Conservation (phyloP, 345 rosid species). For the Eutrema heterophyllum region DNA sequence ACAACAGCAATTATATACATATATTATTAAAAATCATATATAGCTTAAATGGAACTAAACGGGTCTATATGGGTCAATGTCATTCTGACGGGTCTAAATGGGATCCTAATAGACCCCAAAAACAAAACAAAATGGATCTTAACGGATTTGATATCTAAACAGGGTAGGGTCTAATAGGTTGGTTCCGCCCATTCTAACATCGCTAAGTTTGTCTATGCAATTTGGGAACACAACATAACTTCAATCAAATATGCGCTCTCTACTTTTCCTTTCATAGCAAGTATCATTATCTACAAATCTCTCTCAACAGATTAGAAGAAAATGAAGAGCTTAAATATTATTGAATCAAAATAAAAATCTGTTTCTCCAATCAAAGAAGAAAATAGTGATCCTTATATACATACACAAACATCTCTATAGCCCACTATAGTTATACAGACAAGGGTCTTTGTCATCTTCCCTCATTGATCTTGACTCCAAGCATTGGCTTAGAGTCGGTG, state of each 20-base stretch:
- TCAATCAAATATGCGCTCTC: neutral
- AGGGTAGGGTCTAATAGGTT: too few species aligned
- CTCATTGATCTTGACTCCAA: constrained; percentile 14
- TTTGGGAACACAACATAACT: too few species aligned
- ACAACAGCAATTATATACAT: too few species aligned
- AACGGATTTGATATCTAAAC: too few species aligned
- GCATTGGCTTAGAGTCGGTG: constrained; percentile 3
- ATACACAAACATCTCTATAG: neutral
- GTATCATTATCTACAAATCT: neutral
- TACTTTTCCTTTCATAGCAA: neutral
- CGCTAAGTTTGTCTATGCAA: too few species aligned
- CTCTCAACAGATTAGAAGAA: neutral
- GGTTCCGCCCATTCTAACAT: too few species aligned
- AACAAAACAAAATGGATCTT: too few species aligned
- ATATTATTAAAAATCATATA: too few species aligned
- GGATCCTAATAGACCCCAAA: too few species aligned
- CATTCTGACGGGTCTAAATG: too few species aligned
- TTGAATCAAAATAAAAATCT: neutral
- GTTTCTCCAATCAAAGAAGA: neutral
- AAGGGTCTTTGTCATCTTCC: constrained; percentile 13
- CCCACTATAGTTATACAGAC: neutral
- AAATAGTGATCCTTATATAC: neutral
- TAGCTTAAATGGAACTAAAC: too few species aligned
- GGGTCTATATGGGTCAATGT: too few species aligned
- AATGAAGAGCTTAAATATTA: neutral